Percentiles rank a stretch among this genome's conserved stretches.
Evolutionary conservation across 768 basidiomycete species (phyloP).

Genomic region (Hericium rajendrae): DNA sequence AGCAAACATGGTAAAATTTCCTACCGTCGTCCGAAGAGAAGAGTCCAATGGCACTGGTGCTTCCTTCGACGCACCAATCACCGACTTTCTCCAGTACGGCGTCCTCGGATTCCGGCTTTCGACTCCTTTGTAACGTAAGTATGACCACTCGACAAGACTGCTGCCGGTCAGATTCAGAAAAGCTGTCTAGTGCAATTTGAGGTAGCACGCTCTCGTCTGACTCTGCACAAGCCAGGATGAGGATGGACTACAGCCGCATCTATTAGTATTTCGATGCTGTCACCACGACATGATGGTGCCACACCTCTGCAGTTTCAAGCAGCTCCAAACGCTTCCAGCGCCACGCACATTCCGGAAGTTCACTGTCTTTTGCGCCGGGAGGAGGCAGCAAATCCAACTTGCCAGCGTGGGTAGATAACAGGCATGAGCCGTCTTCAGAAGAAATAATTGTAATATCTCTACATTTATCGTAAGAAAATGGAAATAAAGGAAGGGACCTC

Average conservation of each 20-base stretch:
- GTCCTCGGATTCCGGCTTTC: constrained; percentile 4
- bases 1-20: too few species aligned
- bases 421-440: constrained; percentile 38
- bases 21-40: constrained; percentile 3
- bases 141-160: neutral
- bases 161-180: neutral
- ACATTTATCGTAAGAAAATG: constrained; percentile 2
- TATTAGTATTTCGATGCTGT: neutral
- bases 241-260: neutral
- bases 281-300: neutral
- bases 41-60: constrained; percentile 3
- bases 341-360: constrained; percentile 18
- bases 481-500: constrained; percentile 8
- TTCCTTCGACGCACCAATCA: constrained; percentile 14
- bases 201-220: neutral
- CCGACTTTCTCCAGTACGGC: constrained; percentile 1
- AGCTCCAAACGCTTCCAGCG: constrained; percentile 25
- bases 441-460: constrained; percentile 50
- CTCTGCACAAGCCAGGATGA: constrained; percentile 7
- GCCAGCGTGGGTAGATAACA: constrained; percentile 24
- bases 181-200: constrained; percentile 1
- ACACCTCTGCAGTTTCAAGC: constrained; percentile 20
- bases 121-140: constrained; percentile 2
- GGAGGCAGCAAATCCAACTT: constrained; percentile 19
- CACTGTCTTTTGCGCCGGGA: constrained; percentile 24